phyloP scores from a whole-genome alignment of 2,329 filamentous ascomycete species.

The Arthrobotrys musiformis region DNA sequence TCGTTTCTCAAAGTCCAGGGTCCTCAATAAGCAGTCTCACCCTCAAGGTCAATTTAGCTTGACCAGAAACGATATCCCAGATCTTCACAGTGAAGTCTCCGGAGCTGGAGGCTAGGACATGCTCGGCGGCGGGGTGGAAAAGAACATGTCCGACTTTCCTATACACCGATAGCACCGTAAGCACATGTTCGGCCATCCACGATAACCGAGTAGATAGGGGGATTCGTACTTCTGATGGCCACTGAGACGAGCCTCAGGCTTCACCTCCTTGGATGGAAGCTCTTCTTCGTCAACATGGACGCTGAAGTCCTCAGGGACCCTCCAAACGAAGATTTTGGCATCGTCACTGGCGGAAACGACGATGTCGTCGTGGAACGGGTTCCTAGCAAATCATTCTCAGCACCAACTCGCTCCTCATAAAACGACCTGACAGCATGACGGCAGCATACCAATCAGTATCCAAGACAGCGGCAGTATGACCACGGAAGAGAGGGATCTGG shows the following conservation, averaged over 20 bases:
- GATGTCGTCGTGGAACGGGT: constrained; percentile 92
- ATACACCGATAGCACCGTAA: constrained; percentile 59
- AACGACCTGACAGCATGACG: constrained; percentile 41
- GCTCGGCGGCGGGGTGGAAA: constrained; percentile 96
- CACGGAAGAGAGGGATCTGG: constrained; percentile 91
- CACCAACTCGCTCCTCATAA: not conserved
- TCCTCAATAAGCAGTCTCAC: constrained; percentile 7
- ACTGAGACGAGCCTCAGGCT: constrained; percentile 80
- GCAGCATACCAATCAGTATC: constrained; percentile 84
- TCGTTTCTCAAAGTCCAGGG: not conserved
- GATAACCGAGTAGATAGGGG: not conserved
- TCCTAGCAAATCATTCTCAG: constrained; percentile 68
- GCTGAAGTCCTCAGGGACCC: constrained; percentile 88
- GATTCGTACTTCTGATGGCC: constrained; percentile 81
- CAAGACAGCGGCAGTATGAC: constrained; percentile 92
- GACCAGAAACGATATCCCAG: constrained; percentile 88
- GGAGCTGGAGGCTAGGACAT: constrained; percentile 92
- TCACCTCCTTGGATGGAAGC: constrained; percentile 83
- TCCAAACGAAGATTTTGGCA: constrained; percentile 96
- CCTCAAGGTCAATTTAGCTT: constrained; percentile 76
- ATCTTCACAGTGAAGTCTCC: constrained; percentile 95
- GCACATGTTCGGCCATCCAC: not conserved
- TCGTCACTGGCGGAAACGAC: constrained; percentile 96
- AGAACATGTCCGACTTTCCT: constrained; percentile 98
- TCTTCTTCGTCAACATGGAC: constrained; percentile 78